phyloP scores from a whole-genome alignment of 768 basidiomycete genomes.

The Sistotremastrum niveocremeum region DNA sequence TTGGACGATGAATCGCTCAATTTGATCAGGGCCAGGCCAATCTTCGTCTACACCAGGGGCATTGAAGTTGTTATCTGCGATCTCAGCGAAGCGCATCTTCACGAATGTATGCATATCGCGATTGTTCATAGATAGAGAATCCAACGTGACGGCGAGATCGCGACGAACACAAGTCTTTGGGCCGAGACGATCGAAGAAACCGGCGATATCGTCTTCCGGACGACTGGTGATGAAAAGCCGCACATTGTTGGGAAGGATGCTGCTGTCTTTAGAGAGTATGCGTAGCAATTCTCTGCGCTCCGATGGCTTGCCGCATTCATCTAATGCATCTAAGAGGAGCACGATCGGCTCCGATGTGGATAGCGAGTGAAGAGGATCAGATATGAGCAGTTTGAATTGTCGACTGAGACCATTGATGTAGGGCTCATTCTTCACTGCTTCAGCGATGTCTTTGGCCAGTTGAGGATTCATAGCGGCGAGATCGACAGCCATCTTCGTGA shows the following conservation, averaged over 20 bases:
- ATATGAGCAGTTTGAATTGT: too few species aligned
- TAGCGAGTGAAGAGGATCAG: too few species aligned
- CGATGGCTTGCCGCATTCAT: constrained; percentile 10
- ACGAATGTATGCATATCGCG: neutral
- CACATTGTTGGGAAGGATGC: constrained; percentile 6
- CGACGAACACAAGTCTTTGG: neutral
- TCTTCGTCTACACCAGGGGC: neutral
- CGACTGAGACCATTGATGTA: too few species aligned
- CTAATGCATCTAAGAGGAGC: constrained; percentile 15
- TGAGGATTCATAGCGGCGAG: too few species aligned
- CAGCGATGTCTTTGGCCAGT: too few species aligned
- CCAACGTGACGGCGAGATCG: neutral
- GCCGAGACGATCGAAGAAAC: neutral
- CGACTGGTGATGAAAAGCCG: constrained; percentile 13
- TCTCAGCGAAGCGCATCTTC: neutral
- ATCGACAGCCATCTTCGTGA: too few species aligned
- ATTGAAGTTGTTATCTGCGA: neutral
- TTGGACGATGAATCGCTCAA: constrained; percentile 1
- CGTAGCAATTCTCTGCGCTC: constrained; percentile 6
- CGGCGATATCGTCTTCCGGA: constrained; percentile 7
- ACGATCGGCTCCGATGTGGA: constrained; percentile 5
- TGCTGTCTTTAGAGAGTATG: constrained; percentile 6
- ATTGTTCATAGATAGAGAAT: too few species aligned
- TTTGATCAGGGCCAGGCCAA: constrained; percentile 9
- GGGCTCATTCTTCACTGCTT: too few species aligned